Evolutionary conservation across 2,329 filamentous ascomycete species (phyloP).

Genomic region (Curvularia hawaiiensis): DNA sequence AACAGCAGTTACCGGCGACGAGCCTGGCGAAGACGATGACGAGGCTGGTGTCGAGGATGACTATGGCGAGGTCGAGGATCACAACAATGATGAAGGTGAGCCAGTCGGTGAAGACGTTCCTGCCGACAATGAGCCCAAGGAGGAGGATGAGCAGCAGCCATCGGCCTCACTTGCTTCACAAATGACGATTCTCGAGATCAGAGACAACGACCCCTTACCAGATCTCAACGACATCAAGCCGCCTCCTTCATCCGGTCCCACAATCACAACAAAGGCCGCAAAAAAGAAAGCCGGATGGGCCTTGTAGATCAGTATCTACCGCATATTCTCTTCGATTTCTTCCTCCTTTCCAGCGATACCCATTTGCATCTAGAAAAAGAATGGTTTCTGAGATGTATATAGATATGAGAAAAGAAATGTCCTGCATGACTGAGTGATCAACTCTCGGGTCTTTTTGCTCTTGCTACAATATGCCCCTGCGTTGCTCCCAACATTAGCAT

Average conservation of each 20-base stretch:
- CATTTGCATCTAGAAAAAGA: conserved; percentile 1
- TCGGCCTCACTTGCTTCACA: conserved; percentile 27
- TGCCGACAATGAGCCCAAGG: not conserved
- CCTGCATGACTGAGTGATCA: not conserved
- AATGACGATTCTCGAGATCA: conserved; percentile 47
- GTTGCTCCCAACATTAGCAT: not conserved
- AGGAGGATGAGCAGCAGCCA: conserved; percentile 1
- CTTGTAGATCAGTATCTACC: conserved; percentile 18
- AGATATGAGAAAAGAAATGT: not conserved
- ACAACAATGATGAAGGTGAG: conserved; percentile 10
- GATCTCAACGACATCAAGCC: conserved; percentile 39
- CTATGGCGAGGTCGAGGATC: conserved; percentile 12
- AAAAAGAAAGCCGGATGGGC: conserved; percentile 46
- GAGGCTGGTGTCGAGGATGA: not conserved
- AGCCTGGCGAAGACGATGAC: conserved; percentile 15
- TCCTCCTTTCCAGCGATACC: conserved; percentile 12
- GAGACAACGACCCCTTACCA: conserved; percentile 42
- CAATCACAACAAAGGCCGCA: conserved; percentile 43
- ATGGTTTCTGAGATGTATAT: not conserved
- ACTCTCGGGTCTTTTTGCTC: not conserved
- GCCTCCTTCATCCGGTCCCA: conserved; percentile 20
- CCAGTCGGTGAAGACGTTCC: conserved; percentile 7
- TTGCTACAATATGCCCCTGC: not conserved
- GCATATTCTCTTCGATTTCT: not conserved
- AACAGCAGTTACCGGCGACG: conserved; percentile 28